Evolutionary conservation across 768 basidiomycete species (phyloP).

Genomic region (Leccinum subtestaceum): DNA sequence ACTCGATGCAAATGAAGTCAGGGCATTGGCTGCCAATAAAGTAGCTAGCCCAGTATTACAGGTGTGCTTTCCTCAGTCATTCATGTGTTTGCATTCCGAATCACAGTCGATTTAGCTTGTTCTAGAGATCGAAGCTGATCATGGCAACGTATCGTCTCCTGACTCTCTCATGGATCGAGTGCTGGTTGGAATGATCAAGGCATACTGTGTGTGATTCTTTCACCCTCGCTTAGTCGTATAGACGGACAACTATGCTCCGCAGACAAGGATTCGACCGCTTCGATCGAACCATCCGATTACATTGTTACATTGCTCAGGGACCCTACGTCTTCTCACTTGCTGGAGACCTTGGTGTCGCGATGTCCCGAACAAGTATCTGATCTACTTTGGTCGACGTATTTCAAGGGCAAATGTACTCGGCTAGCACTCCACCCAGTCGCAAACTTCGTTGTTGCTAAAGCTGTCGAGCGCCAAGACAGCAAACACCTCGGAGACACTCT

Average conservation of each 20-base stretch:
- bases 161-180: conserved; percentile 82
- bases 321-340: conserved; percentile 82
- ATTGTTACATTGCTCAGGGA: conserved; percentile 80
- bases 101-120: conserved; percentile 53
- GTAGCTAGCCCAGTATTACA: conserved; percentile 76
- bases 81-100: conserved; percentile 7
- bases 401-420: conserved; percentile 66
- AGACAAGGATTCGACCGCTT: conserved; percentile 39
- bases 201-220: conserved; percentile 48
- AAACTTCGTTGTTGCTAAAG: conserved; percentile 89
- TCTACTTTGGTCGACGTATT: conserved; percentile 74
- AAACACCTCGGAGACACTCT: conserved; percentile 54
- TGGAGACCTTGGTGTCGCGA: conserved; percentile 74
- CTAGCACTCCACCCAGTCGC: conserved; percentile 86
- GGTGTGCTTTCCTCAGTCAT: conserved; percentile 38
- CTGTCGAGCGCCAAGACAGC: conserved; percentile 58
- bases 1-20: conserved; percentile 67
- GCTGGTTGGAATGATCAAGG: conserved; percentile 69
- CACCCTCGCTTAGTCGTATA: neutral
- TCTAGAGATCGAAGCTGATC: conserved; percentile 77
- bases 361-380: conserved; percentile 61
- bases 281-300: conserved; percentile 67
- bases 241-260: conserved; percentile 4
- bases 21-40: conserved; percentile 72
- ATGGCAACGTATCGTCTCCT: conserved; percentile 51